Evolutionary conservation across 805 yeast genomes (phyloP), one percentile per base, ranked within the genome.

Genomic region (Candida ficus): DNA sequence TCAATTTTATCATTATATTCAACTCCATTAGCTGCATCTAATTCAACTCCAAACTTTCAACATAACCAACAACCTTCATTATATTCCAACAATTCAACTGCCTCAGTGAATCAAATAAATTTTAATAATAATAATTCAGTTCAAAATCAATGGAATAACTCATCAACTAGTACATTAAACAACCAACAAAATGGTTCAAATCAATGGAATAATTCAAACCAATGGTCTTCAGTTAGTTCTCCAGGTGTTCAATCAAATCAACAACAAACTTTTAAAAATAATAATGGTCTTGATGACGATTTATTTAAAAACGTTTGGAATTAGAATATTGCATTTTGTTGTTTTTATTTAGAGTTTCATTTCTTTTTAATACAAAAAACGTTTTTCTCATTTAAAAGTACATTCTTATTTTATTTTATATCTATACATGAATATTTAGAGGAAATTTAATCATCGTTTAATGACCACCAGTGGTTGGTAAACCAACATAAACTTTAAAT

Each of bases 401-500:
- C n/a, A n/a, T n/a, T n/a, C n/a, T n/a, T n/a, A n/a, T n/a, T n/a
- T n/a, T n/a, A n/a, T n/a, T n/a, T n/a, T n/a, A 7, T 21, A 21
- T 21, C 23, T 21, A 21, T 7, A 21, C 23, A 21, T 7, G 23
- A 21, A 21, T 21, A 21, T 21, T 7, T 21, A 21, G n/a, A n/a
- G 12, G 8, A 14, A 4, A 16, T 28, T n/a, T 28, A 7, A 7
- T 8, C 4, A 28, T 16, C 17, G 7, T 19, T 29, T 13, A 46
- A 38, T 44, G 46, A 31, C 70, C 73, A 52, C 98, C 98, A 21
- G 96, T 84, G 29, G 98, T 90, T 57, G 98, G 98, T 53, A 91
- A 75, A 7, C 99, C 99, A 44, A 88, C 78, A 53, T 78, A 77
- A n/a, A 89, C 95, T 70, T 91, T 91, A 75, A 91, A 91, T 8